Percentiles rank a stretch among this genome's conserved stretches.
These are phyloP conservation scores for Exophiala lecanii-corni DNA, from an alignment of 2,329 filamentous ascomycete species.

Conservation along the genomic window DNA sequence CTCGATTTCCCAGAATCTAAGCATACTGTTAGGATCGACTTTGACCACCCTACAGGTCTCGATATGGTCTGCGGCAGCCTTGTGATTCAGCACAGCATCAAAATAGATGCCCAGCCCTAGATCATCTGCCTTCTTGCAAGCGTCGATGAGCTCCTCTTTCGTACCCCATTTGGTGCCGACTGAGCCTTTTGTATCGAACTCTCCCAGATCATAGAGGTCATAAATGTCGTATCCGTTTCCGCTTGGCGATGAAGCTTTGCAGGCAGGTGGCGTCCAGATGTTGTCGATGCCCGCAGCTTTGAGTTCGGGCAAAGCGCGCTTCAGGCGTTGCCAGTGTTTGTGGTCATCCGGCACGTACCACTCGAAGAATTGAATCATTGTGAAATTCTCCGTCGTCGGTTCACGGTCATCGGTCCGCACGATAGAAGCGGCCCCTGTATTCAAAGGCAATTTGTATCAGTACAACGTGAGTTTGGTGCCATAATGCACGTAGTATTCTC, in stretches of 20 bases:
- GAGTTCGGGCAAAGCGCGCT: slow-evolving; percentile 45
- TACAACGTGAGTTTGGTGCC: not conserved
- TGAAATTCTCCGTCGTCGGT: slow-evolving; percentile 23
- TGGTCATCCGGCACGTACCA: slow-evolving; percentile 59
- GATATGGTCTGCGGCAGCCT: slow-evolving; percentile 57
- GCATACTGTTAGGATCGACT: slow-evolving; percentile 46
- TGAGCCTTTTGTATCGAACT: slow-evolving; percentile 60
- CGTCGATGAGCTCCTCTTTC: slow-evolving; percentile 45
- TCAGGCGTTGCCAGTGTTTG: slow-evolving; percentile 54
- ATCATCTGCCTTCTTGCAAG: slow-evolving; percentile 23
- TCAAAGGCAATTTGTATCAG: no score
- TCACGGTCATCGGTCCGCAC: slow-evolving; percentile 5
- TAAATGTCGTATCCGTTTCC: slow-evolving; percentile 62
- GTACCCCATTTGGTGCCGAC: slow-evolving; percentile 58
- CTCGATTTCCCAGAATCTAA: no score
- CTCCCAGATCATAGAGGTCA: slow-evolving; percentile 60
- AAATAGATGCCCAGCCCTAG: slow-evolving; percentile 48
- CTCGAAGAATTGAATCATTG: slow-evolving; percentile 60
- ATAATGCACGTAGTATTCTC: no score
- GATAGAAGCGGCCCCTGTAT: slow-evolving; percentile 1
- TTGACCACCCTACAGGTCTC: slow-evolving; percentile 57
- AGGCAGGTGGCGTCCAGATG: slow-evolving; percentile 60
- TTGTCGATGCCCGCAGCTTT: slow-evolving; percentile 52
- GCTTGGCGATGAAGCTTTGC: slow-evolving; percentile 54
- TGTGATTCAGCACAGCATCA: slow-evolving; percentile 63